phyloP scores from a whole-genome alignment of 73 alveolate species.

The Vitrella brassicaformis region DNA sequence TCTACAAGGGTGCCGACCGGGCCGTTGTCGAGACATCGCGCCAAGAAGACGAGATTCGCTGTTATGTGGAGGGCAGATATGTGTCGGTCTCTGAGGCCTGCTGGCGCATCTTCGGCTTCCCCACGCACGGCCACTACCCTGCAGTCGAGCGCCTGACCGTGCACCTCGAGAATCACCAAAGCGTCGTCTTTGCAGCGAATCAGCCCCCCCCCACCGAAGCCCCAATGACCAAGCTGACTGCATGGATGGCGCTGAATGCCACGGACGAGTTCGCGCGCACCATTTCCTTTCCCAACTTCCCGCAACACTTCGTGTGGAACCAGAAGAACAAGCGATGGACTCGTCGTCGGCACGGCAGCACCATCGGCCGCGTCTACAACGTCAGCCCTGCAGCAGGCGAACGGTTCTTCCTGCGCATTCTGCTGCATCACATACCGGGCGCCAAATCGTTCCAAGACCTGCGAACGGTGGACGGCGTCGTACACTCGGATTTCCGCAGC shows the following conservation, averaged over 20 bases:
- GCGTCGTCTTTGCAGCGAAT: not conserved
- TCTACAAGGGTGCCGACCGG: conserved; percentile 8
- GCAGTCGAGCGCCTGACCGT: not conserved
- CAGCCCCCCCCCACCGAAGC: too few relatives aligned
- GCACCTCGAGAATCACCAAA: not conserved
- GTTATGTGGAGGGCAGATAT: conserved; percentile 1
- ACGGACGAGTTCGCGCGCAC: too few relatives aligned
- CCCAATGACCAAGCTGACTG: too few relatives aligned
- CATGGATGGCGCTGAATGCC: too few relatives aligned
- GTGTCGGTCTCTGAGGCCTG: conserved; percentile 1
- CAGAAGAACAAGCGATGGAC: too few relatives aligned
- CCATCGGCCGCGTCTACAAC: not conserved
- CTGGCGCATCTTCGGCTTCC: conserved; percentile 9
- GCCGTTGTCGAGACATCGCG: not conserved
- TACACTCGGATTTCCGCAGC: not conserved
- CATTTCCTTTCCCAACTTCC: too few relatives aligned
- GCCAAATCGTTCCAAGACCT: not conserved
- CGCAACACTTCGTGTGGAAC: too few relatives aligned
- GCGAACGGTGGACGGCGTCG: not conserved
- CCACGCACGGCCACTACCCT: not conserved
- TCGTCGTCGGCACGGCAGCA: too few relatives aligned
- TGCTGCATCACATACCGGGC: not conserved
- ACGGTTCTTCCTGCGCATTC: not conserved
- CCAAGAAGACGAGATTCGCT: not conserved
- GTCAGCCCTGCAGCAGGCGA: conserved; percentile 2